Base-by-base conservation (phyloP, 202 grass and related monocot genomes). In the Brachypodium distachyon region DNA sequence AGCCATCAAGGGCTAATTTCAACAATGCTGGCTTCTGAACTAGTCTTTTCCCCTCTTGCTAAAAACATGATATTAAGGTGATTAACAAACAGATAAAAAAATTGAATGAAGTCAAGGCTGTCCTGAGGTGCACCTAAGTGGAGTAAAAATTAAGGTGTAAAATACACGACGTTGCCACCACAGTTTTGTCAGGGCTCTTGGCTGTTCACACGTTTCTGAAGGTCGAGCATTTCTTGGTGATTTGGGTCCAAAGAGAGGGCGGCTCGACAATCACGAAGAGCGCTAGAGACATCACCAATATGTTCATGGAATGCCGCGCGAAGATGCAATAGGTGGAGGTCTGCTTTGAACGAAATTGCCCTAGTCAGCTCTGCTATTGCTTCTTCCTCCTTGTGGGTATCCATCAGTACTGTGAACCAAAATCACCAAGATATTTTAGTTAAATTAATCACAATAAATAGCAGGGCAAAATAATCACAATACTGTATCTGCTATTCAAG, bases 241-340 rank as follows among this genome's bases (percentile, higher is more conserved):
- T 89, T 89, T 1, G 90, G 90, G 34, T 97, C 94, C 54, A 93
- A 69, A 77, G 61, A 97, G 29, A 97, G 86, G 16, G 94, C 94
- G 4, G 94, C 90, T 49, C 84, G 84, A 77, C 88, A 93, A 51
- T 97, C 94, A 67, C 67, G 65, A 46, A 87, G 81, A 19, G 94
- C 76, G 7, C 77, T 82, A 14, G 81, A 32, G 23, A 73, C 76
- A 74, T 97, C 74, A 2, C 90, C 94, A 4, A 81, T 81, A 38
- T 91, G 91, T 51, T 97, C 90, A 12, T 91, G 80, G 80, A 97
- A 97, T 22, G 94, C 94, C 0, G 94, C 94, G 2, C 94, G 87
- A 23, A 97, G 64, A 70, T 97, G 90, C 82, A 97, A 77, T 25
- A 93, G 84, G 60, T 97, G 87, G 42, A 97, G 88, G 28, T 97